Percentiles rank a stretch among this genome's conserved stretches.
These are phyloP conservation scores for Podospora pseudoanserina DNA, from an alignment of 495 filamentous ascomycete species.

Conservation along the genomic window DNA sequence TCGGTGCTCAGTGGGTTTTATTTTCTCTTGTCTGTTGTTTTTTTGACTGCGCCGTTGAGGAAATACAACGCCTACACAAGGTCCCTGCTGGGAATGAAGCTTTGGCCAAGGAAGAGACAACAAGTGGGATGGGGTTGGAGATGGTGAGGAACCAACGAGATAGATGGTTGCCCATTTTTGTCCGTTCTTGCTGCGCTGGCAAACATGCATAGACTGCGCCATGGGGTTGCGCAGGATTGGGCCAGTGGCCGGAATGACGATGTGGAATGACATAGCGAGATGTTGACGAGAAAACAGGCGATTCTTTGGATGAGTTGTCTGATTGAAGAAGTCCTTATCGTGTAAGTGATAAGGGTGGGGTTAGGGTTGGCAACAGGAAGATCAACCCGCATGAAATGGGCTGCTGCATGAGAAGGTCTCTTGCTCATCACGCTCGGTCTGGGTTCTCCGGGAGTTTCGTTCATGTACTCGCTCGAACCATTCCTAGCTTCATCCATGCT, in stretches of 20 bases:
- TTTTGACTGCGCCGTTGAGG: not conserved
- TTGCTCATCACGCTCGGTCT: slow-evolving; percentile 3
- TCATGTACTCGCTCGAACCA: not conserved
- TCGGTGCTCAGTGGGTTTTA: not conserved
- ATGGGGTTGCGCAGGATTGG: not conserved
- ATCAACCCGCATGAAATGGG: not conserved
- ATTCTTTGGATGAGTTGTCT: not conserved
- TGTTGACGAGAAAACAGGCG: not conserved
- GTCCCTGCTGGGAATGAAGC: not conserved
- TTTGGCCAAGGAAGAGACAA: not conserved
- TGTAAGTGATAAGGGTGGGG: slow-evolving; percentile 12
- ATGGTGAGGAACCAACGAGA: not conserved
- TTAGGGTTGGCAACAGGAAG: not conserved
- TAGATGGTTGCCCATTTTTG: not conserved
- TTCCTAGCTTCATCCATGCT: not conserved
- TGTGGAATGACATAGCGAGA: slow-evolving; percentile 4
- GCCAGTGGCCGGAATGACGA: not conserved
- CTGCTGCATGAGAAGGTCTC: not conserved
- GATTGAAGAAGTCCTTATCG: not conserved
- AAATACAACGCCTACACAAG: not conserved
- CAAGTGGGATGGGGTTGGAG: not conserved
- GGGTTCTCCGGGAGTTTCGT: not conserved
- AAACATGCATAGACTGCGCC: slow-evolving; percentile 1
- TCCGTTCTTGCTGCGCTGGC: not conserved
- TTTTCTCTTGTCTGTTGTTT: not conserved